Percentiles rank a stretch among this genome's conserved stretches.
These are phyloP conservation scores for Cyberlindnera xishuangbannaensis DNA, from an alignment of 805 yeast species.

Conservation along the genomic window DNA sequence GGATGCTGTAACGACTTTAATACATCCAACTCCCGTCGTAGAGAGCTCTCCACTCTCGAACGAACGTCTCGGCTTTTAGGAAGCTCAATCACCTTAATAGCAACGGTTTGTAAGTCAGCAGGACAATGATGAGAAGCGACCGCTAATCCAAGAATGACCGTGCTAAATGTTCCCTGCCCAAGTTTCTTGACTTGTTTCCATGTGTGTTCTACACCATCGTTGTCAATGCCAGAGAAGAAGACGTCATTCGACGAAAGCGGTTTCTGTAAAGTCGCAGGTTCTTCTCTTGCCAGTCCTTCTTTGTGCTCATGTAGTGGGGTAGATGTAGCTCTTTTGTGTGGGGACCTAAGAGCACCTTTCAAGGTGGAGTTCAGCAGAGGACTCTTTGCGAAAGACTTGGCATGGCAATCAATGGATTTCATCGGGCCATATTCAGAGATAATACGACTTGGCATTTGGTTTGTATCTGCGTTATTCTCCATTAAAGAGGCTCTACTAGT, in stretches of 20 bases:
- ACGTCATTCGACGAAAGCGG: not conserved
- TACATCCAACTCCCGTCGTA: conserved; percentile 70
- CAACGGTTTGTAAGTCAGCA: conserved; percentile 36
- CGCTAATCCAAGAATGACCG: conserved; percentile 45
- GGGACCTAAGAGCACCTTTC: conserved; percentile 6
- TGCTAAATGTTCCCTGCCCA: conserved; percentile 68
- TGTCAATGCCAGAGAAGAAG: conserved; percentile 16
- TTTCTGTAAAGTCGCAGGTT: not conserved
- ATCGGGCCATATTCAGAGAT: conserved; percentile 34
- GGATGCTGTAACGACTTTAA: conserved; percentile 58
- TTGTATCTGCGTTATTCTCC: conserved; percentile 1
- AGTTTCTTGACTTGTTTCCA: conserved; percentile 38
- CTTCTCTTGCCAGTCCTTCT: conserved; percentile 12
- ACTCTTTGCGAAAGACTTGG: conserved; percentile 2
- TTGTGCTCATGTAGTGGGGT: conserved; percentile 9
- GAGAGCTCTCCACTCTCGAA: conserved; percentile 52
- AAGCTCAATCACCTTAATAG: conserved; percentile 59
- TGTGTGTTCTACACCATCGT: conserved; percentile 7
- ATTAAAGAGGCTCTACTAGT: conserved; percentile 9
- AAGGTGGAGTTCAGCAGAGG: conserved; percentile 2
- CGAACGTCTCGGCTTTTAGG: conserved; percentile 37
- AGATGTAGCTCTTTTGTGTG: conserved; percentile 18
- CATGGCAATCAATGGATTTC: conserved; percentile 7
- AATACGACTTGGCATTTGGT: conserved; percentile 20
- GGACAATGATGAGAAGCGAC: conserved; percentile 17